Conservation (phyloP, 306 rosid species). For the Adenanthera pavonina region DNA sequence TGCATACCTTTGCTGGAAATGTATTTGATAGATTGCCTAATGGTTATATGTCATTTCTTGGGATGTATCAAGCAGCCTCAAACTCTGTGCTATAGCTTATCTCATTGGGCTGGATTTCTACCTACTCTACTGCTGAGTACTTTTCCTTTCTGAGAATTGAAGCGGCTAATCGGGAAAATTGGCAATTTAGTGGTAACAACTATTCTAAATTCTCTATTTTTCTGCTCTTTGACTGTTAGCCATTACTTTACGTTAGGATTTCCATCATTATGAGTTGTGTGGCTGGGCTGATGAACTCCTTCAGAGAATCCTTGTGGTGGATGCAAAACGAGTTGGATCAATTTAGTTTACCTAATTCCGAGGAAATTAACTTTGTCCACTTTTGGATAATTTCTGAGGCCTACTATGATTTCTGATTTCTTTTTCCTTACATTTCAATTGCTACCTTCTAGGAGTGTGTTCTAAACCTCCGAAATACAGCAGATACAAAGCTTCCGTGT, state of each 20-base stretch:
- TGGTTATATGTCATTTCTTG: background rate
- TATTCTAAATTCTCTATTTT: background rate
- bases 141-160: background rate
- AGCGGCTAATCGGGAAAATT: background rate
- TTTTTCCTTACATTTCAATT: slow-evolving; percentile 10
- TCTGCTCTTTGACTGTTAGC: background rate
- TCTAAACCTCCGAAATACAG: background rate
- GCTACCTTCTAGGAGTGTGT: background rate
- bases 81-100: background rate
- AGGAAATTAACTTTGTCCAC: background rate
- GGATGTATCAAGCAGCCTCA: background rate
- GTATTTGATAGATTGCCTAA: background rate
- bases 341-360: background rate
- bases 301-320: slow-evolving; percentile 1
- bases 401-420: slow-evolving; percentile 18
- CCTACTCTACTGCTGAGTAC: background rate
- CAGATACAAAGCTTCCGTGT: background rate
- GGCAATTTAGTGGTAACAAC: background rate
- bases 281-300: background rate
- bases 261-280: background rate
- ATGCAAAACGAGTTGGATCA: slow-evolving; percentile 4
- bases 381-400: background rate
- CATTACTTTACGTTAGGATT: background rate
- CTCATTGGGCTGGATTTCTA: background rate
- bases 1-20: background rate